Evolutionary conservation across 2,329 filamentous ascomycete genomes (phyloP).

Genomic region (Aspergillus pseudoglaucus): DNA sequence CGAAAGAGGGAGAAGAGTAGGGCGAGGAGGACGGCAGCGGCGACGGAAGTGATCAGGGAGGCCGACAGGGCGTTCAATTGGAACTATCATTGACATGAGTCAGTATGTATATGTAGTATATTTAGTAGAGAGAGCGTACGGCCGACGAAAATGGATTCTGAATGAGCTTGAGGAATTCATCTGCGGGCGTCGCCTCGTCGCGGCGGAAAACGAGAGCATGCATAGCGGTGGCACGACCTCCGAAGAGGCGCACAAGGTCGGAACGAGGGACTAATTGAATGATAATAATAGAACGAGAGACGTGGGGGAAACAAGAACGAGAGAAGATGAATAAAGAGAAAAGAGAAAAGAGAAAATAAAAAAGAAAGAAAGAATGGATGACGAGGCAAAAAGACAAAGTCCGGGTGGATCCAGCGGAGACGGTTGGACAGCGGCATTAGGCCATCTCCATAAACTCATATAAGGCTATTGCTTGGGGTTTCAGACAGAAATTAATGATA

Average conservation of each 20-base stretch:
- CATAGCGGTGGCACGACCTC: conserved; percentile 20
- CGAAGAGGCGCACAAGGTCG: neutral
- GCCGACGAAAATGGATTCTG: conserved; percentile 40
- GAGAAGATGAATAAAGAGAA: conserved; percentile 6
- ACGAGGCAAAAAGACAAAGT: conserved; percentile 6
- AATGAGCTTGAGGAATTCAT: conserved; percentile 39
- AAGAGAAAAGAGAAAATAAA: conserved; percentile 6
- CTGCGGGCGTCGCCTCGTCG: conserved; percentile 18
- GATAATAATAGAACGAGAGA: conserved; percentile 8
- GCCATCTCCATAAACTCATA: too few species aligned
- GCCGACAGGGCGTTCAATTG: conserved; percentile 62
- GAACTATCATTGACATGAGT: conserved; percentile 37
- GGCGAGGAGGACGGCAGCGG: conserved; percentile 65
- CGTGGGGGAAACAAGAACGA: conserved; percentile 1
- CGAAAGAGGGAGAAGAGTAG: conserved; percentile 81
- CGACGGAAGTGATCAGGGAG: conserved; percentile 73
- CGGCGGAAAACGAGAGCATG: conserved; percentile 16
- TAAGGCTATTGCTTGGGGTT: too few species aligned
- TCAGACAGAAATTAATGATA: too few species aligned
- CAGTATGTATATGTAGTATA: neutral
- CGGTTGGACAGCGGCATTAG: too few species aligned
- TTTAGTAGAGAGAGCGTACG: conserved; percentile 21
- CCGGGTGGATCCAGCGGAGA: too few species aligned
- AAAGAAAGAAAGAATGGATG: conserved; percentile 1
- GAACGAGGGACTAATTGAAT: conserved; percentile 9